Evolutionary conservation across 495 filamentous ascomycete species (phyloP), one percentile per base, ranked within the genome.

Genomic region (Xylaria intraflava): DNA sequence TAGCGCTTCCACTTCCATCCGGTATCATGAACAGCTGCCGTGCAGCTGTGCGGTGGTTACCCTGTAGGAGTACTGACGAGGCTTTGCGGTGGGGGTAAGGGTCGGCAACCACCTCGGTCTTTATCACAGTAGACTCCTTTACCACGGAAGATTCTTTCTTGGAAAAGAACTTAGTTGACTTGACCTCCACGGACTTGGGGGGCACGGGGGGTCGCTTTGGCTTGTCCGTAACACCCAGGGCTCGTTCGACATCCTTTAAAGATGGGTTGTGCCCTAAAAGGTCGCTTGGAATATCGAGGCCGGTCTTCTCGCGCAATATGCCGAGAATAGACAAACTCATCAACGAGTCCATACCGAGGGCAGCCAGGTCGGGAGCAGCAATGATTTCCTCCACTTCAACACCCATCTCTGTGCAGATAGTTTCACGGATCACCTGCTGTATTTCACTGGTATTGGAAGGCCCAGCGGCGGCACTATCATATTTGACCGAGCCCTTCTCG

Each of bases 21-120:
- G 89, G 88, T 35, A 92, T 72, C 53, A 92, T 79, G 68, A 87
- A 74, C 12, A 94, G 71, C 33, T 75, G 81, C 64, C 79, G 82
- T n/a, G 66, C 78, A 11, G 80, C 74, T 11, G 71, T 79, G 58
- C 77, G 79, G 11, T 79, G 69, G 29, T 81, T 80, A 2, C 89
- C 89, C 40, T 83, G 78, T 0, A 90, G 82, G 68, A 81, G 55
- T 53, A 85, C 58, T 43, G 83, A 69, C 51, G 73, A 62, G 49
- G 75, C 68, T 58, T 70, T 90, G 77, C 87, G 83, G 54, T 88
- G 81, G 9, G 81, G 84, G 53, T 88, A 85, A 59, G 86, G 76
- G 22, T 79, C 77, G 11, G 85, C 70, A 56, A 82, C 84, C n/a
- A 77, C 70, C 56, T 67, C 67, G 12, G 62, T 57, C 38, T 67